Percentiles rank a stretch among this genome's conserved stretches.
Evolutionary conservation across 1,284 basidiomycete genomes (phyloP).

Genomic region (Cryptococcus amylolentus): DNA sequence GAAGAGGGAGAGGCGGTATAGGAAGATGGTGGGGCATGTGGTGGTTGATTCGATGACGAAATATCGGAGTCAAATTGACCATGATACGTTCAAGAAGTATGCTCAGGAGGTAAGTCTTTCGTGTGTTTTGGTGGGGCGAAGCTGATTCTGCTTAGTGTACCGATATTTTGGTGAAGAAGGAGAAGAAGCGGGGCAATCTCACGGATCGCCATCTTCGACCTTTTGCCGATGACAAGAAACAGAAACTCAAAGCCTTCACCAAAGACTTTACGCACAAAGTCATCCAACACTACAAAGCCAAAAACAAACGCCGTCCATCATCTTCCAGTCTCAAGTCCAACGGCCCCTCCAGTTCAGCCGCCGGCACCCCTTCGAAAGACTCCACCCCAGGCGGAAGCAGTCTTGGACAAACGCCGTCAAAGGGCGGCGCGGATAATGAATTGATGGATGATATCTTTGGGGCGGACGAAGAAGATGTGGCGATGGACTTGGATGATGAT

Average conservation of each 20-base stretch:
- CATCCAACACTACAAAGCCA: conserved; percentile 43
- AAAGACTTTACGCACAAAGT: conserved; percentile 68
- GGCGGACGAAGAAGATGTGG: conserved; percentile 13
- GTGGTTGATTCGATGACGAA: conserved; percentile 92
- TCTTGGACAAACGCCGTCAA: conserved; percentile 4
- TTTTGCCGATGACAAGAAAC: conserved; percentile 78
- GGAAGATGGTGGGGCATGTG: conserved; percentile 79
- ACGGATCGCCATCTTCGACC: conserved; percentile 65
- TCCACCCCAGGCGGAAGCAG: conserved; percentile 1
- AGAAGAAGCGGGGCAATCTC: conserved; percentile 83
- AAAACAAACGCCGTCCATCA: conserved; percentile 34
- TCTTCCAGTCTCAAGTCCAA: not conserved
- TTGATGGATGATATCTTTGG: conserved; percentile 30
- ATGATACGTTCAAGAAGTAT: conserved; percentile 87
- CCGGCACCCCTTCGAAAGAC: not conserved
- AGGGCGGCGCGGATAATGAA: conserved; percentile 2
- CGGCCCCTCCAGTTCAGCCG: not conserved
- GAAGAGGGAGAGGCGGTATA: conserved; percentile 74
- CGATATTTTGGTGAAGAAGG: conserved; percentile 78
- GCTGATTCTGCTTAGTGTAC: conserved; percentile 58
- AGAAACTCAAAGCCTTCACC: conserved; percentile 89
- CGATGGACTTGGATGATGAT: conserved; percentile 18
- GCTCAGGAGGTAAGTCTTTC: conserved; percentile 75
- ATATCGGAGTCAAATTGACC: conserved; percentile 73
- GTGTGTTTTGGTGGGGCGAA: not conserved